Evolutionary conservation across 306 rosid genomes (phyloP).

Genomic region (Rosa lucieae): DNA sequence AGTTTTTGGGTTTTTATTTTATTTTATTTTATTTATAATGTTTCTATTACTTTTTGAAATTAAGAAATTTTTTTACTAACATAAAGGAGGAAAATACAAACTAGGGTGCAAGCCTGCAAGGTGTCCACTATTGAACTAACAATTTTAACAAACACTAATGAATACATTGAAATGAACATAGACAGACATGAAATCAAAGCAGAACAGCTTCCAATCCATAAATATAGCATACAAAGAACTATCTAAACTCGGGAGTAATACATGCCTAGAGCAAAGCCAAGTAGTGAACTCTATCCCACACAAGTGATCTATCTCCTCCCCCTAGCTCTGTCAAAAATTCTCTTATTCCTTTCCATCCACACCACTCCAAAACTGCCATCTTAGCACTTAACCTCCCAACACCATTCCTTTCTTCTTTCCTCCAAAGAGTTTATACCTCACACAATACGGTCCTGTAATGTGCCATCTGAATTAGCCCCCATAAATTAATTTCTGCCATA

Average conservation of each 20-base stretch:
- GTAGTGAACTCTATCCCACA: neutral
- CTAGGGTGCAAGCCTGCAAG: neutral
- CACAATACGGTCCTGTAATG: neutral
- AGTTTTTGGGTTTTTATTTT: neutral
- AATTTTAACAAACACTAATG: neutral
- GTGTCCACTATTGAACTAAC: neutral
- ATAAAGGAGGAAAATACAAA: neutral
- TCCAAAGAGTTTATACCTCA: neutral
- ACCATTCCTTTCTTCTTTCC: neutral
- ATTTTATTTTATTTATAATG: too few species aligned
- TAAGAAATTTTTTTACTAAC: neutral
- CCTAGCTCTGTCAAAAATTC: neutral
- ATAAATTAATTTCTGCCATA: neutral
- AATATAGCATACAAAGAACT: neutral
- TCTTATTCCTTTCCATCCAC: neutral
- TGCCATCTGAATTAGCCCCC: neutral
- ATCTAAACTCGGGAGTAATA: neutral
- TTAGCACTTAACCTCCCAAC: neutral
- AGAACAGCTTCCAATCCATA: neutral
- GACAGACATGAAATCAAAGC: neutral
- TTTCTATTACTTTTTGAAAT: neutral
- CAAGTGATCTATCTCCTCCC: neutral
- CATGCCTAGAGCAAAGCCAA: neutral
- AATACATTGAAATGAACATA: neutral
- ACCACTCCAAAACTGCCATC: neutral